Evolutionary conservation across 83 land plant species (phyloP).

Genomic region (Isoetes engelmannii): DNA sequence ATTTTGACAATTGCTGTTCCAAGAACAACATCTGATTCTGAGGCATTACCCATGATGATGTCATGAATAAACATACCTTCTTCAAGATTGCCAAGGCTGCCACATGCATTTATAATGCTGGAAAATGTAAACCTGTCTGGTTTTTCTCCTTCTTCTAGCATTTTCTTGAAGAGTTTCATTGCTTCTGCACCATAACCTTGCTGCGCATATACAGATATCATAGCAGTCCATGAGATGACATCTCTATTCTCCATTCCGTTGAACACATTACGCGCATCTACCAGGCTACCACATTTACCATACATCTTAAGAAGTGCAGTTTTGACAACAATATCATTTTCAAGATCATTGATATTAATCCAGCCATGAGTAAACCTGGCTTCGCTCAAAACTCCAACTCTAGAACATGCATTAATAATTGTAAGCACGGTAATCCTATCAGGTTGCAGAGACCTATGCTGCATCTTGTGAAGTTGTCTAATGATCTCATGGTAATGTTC

Average conservation of each 20-base stretch:
- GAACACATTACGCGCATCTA: background rate
- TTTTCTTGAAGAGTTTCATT: background rate
- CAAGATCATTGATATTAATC: background rate
- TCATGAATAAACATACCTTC: background rate
- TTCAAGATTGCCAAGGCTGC: background rate
- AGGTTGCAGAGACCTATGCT: background rate
- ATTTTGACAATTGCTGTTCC: background rate
- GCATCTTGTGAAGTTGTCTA: background rate
- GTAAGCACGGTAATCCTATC: background rate
- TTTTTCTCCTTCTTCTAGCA: background rate
- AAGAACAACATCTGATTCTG: background rate
- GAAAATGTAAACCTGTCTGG: background rate
- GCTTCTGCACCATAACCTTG: background rate
- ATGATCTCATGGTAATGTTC: too few relatives aligned
- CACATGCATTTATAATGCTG: background rate
- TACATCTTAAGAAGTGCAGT: constrained; percentile 9
- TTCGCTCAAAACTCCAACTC: background rate
- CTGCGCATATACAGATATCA: background rate
- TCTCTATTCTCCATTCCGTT: background rate
- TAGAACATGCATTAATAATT: background rate
- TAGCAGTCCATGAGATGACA: background rate
- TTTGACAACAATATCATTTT: background rate
- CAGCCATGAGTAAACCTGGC: background rate
- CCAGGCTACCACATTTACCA: background rate
- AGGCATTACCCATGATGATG: background rate